Conservation (phyloP, 2,329 filamentous ascomycete genomes). For the Pseudogymnoascus sp. region DNA sequence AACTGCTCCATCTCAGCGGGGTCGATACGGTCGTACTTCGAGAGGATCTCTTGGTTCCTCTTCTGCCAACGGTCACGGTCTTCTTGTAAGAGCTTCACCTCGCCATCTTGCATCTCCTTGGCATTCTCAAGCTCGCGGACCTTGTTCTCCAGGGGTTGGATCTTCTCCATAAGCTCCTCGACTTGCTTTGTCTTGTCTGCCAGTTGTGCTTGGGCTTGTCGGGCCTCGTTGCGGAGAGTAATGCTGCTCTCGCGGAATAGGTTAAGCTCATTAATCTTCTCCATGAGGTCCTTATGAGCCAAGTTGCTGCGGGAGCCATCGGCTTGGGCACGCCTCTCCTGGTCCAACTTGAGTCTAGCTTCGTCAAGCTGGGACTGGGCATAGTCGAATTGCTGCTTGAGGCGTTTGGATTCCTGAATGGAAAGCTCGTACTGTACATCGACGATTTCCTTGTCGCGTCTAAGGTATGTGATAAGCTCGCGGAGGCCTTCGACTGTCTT, state of each 20-base stretch:
- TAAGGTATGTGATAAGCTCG: constrained; percentile 83
- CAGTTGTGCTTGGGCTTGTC: constrained; percentile 68
- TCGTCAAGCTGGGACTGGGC: constrained; percentile 83
- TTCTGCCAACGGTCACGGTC: constrained; percentile 95
- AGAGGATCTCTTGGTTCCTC: constrained; percentile 88
- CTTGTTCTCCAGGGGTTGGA: constrained; percentile 73
- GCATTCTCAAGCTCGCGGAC: constrained; percentile 77
- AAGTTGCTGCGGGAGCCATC: constrained; percentile 65
- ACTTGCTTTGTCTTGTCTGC: constrained; percentile 66
- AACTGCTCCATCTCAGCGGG: constrained; percentile 86
- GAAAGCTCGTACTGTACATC: constrained; percentile 94
- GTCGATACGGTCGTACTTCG: constrained; percentile 92
- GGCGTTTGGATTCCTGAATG: constrained; percentile 74
- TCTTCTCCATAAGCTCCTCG: constrained; percentile 61
- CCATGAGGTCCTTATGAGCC: constrained; percentile 83
- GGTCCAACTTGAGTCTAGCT: constrained; percentile 76
- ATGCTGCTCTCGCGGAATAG: constrained; percentile 91
- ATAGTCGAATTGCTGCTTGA: constrained; percentile 86
- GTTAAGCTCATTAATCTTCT: constrained; percentile 92
- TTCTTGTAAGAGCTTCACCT: constrained; percentile 79
- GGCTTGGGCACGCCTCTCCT: constrained; percentile 70
- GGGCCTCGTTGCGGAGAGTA: constrained; percentile 78
- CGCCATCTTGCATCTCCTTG: constrained; percentile 56
- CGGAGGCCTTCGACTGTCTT: constrained; percentile 67
- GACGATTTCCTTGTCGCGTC: constrained; percentile 93